phyloP scores from a whole-genome alignment of 1,284 basidiomycete genomes.

The Ustilago nuda region DNA sequence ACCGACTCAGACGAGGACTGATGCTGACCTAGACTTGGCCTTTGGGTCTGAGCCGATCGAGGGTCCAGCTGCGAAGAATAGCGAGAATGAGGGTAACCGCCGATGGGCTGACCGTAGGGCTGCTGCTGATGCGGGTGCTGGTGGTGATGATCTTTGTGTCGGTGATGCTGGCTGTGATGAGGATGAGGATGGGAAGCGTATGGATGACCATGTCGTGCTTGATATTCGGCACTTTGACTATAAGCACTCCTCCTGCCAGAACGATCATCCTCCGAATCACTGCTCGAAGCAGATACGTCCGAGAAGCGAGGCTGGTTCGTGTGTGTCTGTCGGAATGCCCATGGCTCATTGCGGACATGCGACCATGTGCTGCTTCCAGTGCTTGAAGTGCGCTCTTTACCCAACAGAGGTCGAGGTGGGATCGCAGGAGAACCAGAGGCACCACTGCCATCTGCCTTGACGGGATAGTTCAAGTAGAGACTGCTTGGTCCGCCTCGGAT shows the following conservation, averaged over 20 bases:
- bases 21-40: constrained; percentile 25
- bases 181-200: constrained; percentile 16
- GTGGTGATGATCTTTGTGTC: constrained; percentile 2
- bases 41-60: constrained; percentile 11
- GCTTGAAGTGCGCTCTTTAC: constrained; percentile 41
- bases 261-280: constrained; percentile 45
- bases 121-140: constrained; percentile 3
- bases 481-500: constrained; percentile 50
- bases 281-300: constrained; percentile 44
- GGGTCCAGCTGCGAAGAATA: constrained; percentile 24
- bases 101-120: constrained; percentile 3
- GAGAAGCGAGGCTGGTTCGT: constrained; percentile 46
- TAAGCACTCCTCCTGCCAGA: constrained; percentile 19
- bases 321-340: constrained; percentile 42
- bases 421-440: constrained; percentile 25
- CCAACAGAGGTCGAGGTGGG: constrained; percentile 21
- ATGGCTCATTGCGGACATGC: constrained; percentile 48
- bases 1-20: constrained; percentile 44
- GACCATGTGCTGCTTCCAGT: constrained; percentile 36
- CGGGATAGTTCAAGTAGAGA: constrained; percentile 48
- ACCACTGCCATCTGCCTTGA: constrained; percentile 22
- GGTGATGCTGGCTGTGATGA: constrained; percentile 3
- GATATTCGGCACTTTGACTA: constrained; percentile 20
- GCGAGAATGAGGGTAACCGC: constrained; percentile 17
- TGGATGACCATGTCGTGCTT: constrained; percentile 14